Percentiles rank a stretch among this genome's conserved stretches.
Conservation (phyloP, 345 rosid species). For the Arabis alpina region DNA sequence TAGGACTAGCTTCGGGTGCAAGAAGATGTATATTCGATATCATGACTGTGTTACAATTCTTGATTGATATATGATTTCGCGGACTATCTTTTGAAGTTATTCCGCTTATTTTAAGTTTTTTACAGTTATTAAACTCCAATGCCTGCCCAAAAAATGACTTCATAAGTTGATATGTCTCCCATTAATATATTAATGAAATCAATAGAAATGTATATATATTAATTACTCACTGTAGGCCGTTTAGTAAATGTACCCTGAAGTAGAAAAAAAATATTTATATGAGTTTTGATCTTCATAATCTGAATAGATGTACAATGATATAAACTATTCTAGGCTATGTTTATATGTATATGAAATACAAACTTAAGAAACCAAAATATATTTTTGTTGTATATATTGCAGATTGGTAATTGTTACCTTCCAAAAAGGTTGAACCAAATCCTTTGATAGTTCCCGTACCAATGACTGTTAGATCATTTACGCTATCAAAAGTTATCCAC, state of each 20-base stretch:
- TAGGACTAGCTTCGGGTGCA: slow-evolving; percentile 57
- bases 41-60: slow-evolving; percentile 23
- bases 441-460: slow-evolving; percentile 19
- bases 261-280: background rate
- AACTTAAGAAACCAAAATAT: background rate
- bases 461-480: background rate
- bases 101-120: slow-evolving; percentile 38
- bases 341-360: slow-evolving; percentile 3
- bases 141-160: slow-evolving; percentile 21
- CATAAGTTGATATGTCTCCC: background rate
- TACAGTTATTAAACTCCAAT: slow-evolving; percentile 35
- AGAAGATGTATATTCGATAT: slow-evolving; percentile 44
- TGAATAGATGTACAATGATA: too few species aligned
- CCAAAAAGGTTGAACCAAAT: slow-evolving; percentile 20
- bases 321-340: background rate
- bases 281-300: background rate
- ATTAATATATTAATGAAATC: background rate
- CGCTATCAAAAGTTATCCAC: background rate
- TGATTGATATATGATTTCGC: slow-evolving; percentile 43
- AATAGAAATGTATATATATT: background rate
- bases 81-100: slow-evolving; percentile 47
- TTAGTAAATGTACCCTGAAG: background rate
- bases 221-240: slow-evolving; percentile 6
- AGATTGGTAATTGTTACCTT: slow-evolving; percentile 7
- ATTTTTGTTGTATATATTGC: background rate